phyloP scores from a whole-genome alignment of 1,284 basidiomycete species.

The Tremellales sp. region DNA sequence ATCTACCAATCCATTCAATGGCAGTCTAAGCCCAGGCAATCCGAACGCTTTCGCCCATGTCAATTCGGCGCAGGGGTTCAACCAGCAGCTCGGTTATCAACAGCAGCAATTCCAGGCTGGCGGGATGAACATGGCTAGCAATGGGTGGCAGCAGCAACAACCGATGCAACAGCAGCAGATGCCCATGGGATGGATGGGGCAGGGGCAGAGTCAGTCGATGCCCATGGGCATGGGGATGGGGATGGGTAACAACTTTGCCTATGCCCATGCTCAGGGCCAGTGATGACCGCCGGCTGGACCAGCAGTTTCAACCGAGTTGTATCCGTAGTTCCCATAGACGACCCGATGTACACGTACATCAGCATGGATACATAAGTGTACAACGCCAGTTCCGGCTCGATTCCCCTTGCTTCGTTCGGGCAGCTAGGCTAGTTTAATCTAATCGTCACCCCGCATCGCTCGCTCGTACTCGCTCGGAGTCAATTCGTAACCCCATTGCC shows the following conservation, averaged over 20 bases:
- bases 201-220: not conserved
- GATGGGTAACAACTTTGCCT: too few relatives aligned
- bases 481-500: slow-evolving; percentile 45
- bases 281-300: not conserved
- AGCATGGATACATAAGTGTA: too few relatives aligned
- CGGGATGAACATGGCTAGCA: not conserved
- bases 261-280: not conserved
- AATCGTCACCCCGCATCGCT: slow-evolving; percentile 17
- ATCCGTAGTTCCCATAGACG: too few relatives aligned
- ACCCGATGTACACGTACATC: too few relatives aligned
- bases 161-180: slow-evolving; percentile 8
- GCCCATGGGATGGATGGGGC: too few relatives aligned
- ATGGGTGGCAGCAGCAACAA: slow-evolving; percentile 9
- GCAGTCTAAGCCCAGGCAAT: too few relatives aligned
- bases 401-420: not conserved
- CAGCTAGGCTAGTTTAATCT: not conserved
- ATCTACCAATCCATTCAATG: too few relatives aligned
- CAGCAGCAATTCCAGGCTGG: slow-evolving; percentile 1
- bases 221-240: slow-evolving; percentile 3
- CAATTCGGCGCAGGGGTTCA: too few relatives aligned
- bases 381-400: too few relatives aligned
- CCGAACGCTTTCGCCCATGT: too few relatives aligned
- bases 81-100: not conserved
- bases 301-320: too few relatives aligned
- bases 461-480: slow-evolving; percentile 26